A percentile compares a stretch with the other conserved stretches of the same genome.
Conservation (phyloP, 2,329 filamentous ascomycete species). For the Coniella lustricola region DNA sequence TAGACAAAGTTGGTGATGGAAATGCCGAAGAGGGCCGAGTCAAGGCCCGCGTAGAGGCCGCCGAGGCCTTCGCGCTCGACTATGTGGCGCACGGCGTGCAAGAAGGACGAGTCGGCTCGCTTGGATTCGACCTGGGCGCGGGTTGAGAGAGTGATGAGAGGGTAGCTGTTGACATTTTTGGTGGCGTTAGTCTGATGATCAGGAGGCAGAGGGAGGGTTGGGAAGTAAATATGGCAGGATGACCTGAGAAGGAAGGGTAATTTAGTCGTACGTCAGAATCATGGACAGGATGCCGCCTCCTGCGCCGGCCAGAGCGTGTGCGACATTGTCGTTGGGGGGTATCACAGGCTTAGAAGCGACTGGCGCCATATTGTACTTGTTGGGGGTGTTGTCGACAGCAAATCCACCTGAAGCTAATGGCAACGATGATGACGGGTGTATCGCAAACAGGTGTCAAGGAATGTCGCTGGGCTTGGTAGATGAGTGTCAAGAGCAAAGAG, state of each 20-base stretch:
- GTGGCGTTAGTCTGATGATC: no score
- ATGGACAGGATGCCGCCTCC: slow-evolving; percentile 94
- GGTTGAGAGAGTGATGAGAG: slow-evolving; percentile 93
- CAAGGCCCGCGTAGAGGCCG: slow-evolving; percentile 87
- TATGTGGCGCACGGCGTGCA: slow-evolving; percentile 77
- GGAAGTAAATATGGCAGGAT: not conserved
- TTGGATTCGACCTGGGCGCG: slow-evolving; percentile 96
- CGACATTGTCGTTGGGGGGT: slow-evolving; percentile 92
- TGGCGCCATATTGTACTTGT: slow-evolving; percentile 16
- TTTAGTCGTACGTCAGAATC: slow-evolving; percentile 66
- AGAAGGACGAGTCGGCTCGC: slow-evolving; percentile 77
- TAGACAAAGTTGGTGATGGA: slow-evolving; percentile 99
- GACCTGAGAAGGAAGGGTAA: not conserved
- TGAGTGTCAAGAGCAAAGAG: not conserved
- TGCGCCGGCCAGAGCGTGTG: slow-evolving; percentile 86
- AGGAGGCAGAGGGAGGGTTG: slow-evolving; percentile 10
- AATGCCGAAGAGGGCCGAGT: slow-evolving; percentile 94
- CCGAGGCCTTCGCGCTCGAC: slow-evolving; percentile 83
- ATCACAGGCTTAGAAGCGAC: slow-evolving; percentile 51
- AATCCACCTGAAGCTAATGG: no score
- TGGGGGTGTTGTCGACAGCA: slow-evolving; percentile 4
- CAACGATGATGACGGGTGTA: no score
- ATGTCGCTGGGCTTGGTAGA: no score
- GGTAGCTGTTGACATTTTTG: slow-evolving; percentile 74
- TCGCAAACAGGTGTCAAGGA: no score